phyloP scores from a whole-genome alignment of 1,284 basidiomycete species.

The Exobasidium cylindrosporum region DNA sequence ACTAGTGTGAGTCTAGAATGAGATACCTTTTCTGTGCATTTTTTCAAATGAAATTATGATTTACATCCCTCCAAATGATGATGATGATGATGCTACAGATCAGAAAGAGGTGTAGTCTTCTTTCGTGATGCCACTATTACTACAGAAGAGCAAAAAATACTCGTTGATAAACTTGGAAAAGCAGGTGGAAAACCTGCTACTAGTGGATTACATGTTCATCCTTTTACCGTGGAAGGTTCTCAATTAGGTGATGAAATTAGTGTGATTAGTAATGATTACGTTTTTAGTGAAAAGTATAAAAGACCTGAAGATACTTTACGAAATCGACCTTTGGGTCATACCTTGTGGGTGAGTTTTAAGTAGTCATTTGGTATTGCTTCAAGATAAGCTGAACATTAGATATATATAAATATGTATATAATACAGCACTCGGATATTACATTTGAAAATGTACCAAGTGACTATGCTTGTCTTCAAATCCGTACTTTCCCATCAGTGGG shows the following conservation, averaged over 20 bases:
- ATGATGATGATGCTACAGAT: too few species aligned
- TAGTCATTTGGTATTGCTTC: too few species aligned
- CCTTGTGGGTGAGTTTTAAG: background rate
- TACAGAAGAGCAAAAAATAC: background rate
- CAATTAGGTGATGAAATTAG: conserved; percentile 1
- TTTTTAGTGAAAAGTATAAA: background rate
- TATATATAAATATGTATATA: too few species aligned
- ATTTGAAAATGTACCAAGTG: conserved; percentile 7
- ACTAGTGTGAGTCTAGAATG: background rate
- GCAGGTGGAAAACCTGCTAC: background rate
- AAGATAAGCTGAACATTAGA: too few species aligned
- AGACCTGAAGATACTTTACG: background rate
- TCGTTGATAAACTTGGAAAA: conserved; percentile 1
- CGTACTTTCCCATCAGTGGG: conserved; percentile 2
- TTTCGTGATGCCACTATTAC: background rate
- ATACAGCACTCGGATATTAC: background rate
- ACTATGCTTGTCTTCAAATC: conserved; percentile 1
- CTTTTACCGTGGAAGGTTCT: background rate
- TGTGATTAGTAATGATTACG: conserved; percentile 1
- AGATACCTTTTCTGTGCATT: too few species aligned
- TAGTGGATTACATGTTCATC: conserved; percentile 1
- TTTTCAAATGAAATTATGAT: too few species aligned
- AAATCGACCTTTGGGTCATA: background rate
- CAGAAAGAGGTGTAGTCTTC: conserved; percentile 4
- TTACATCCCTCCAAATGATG: too few species aligned